phyloP scores from a whole-genome alignment of 148 eudicot genomes.

The Rhododendron simsii region DNA sequence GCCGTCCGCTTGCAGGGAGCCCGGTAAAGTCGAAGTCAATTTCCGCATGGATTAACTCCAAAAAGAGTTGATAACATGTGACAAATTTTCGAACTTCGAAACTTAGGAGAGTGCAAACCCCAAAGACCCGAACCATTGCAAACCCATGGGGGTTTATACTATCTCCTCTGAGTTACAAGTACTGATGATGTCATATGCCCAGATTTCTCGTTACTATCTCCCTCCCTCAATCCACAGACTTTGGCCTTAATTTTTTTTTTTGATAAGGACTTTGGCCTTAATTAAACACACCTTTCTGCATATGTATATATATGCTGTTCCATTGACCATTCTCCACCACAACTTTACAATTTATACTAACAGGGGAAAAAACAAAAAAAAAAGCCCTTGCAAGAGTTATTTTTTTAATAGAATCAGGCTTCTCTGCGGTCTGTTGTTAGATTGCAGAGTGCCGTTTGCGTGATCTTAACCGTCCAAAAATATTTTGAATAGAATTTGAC shows the following conservation, averaged over 20 bases:
- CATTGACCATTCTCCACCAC: background rate
- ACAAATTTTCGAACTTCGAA: too few species aligned
- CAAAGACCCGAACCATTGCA: background rate
- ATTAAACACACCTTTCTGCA: background rate
- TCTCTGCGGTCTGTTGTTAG: too few species aligned
- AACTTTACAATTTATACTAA: background rate
- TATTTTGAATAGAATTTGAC: too few species aligned
- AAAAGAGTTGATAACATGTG: too few species aligned
- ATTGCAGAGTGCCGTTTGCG: too few species aligned
- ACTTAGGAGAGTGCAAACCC: background rate
- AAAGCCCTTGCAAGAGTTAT: background rate
- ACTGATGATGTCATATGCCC: background rate
- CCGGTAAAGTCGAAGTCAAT: too few species aligned
- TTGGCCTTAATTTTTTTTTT: background rate
- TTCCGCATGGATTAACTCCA: too few species aligned
- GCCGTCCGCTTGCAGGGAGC: background rate
- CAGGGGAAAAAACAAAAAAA: too few species aligned
- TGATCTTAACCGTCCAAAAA: too few species aligned
- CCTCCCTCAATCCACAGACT: background rate
- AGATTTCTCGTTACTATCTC: background rate
- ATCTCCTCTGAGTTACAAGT: background rate
- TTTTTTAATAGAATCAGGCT: too few species aligned
- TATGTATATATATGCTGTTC: background rate
- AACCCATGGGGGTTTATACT: too few species aligned
- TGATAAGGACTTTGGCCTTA: background rate